Evolutionary conservation across 371 early-diverging fungal species (phyloP), one percentile per base, ranked within the genome.

Genomic region (Mortierella sp.): DNA sequence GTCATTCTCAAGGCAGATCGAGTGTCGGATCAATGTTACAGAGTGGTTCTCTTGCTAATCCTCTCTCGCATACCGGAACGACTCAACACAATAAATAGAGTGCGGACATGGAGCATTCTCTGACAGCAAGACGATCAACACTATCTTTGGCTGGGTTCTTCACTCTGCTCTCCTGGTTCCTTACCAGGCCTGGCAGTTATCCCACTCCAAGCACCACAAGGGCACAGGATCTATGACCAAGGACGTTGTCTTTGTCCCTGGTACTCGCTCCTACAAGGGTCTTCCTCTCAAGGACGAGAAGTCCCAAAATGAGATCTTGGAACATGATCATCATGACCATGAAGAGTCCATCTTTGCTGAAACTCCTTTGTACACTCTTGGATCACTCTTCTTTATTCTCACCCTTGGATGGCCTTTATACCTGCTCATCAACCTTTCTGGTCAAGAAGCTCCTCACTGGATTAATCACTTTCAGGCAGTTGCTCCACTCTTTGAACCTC

Each of bases 171-270:
- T 96, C 32, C 84, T 96, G 64, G 96, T 96, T 19, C 96, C 96
- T 28, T 96, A 91, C 88, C 89, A 91, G 73, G 87, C 93, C 15
- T 93, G 92, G 92, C 85, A 86, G 70, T 88, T 88, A 74, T 86
- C 90, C 59, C 93, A 94, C 74, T 88, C 92, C 57, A 91, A 87
- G 75, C 97, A 96, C 86, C 97, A 96, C 87, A 94, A 94, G 71
- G 87, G 87, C 65, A 94, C 92, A 69, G 92, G 76, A 58, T 92
- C 94, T 85, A 88, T 96, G 90, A 83, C 86, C 60, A 92, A 91
- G 80, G 97, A 96, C 76, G 93, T 94, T 83, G 97, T 96, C 48
- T 96, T 95, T 83, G 88, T 96, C 13, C 96, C 97, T 7, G 79
- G 78, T 64, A 90, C 90, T 55, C 89, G 94, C 64, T 72, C 85